Base-by-base conservation (phyloP, 1,139 yeast genomes). In the Yamadazyma atmosphaerica region DNA sequence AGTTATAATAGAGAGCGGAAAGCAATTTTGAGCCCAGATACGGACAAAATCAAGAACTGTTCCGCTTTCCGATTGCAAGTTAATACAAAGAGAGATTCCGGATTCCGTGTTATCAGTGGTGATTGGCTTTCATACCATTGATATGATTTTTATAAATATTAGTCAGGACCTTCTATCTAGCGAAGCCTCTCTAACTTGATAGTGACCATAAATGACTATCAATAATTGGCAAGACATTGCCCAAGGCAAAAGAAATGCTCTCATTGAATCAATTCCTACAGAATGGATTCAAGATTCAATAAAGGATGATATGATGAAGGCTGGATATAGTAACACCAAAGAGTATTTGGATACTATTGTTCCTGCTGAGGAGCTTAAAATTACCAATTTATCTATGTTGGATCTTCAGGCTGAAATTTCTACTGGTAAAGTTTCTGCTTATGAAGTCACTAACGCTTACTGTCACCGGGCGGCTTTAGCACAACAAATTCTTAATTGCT, bases 401-500 rank as follows among this genome's bases (percentile, higher is more conserved):
- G 33, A 40, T 12, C 40, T 42, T 18, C 14, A 19, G 14, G 30
- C 38, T 1, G 33, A 30, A 23, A 35, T 40, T 13, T 12, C 32
- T 12, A 18, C 9, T 8, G 44, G 44, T 2, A 21, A 21, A 10
- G 24, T 37, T 12, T 16, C 34, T 24, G 31, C 41, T 18, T 4
- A 14, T 18, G 12, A 34, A n/a, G 46, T 42, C 1, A 19, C 36
- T 2, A 19, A 23, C 12, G 42, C 44, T 11, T 42, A 14, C 16
- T 38, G 43, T 27, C 42, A 42, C 24, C 32, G 78, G 30, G 74
- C 77, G 2, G 63, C 68, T 4, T 38, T 73, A 4, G 70, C 73
- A 1, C 76, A 72, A 37, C 78, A 72, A 40, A 51, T 73, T 40
- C 56, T 65, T 28, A 54, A 61, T 47, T 63, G 68, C 40, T 55